phyloP scores from a whole-genome alignment of 495 filamentous ascomycete genomes.

The Echria macrotheca region DNA sequence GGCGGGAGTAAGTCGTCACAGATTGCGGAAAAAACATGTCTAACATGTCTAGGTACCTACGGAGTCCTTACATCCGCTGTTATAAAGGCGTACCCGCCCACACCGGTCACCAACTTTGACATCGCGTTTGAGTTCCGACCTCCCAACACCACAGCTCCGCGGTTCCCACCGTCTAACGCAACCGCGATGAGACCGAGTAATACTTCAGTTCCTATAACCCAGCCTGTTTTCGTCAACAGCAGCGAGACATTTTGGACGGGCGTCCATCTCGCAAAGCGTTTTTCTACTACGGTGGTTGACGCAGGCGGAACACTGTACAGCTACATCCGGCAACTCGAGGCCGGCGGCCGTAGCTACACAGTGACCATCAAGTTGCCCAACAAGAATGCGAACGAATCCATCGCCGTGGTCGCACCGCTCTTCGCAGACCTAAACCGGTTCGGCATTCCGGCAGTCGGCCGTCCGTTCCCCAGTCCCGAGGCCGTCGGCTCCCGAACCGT shows the following conservation, averaged over 20 bases:
- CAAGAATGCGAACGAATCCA: constrained; percentile 15
- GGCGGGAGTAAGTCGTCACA: constrained; percentile 25
- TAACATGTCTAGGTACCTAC: constrained; percentile 36
- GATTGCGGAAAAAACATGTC: no score
- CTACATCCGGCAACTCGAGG: constrained; percentile 26
- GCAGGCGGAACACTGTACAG: constrained; percentile 41
- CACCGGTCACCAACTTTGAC: constrained; percentile 22
- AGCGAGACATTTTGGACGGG: constrained; percentile 45
- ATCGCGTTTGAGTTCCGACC: constrained; percentile 16
- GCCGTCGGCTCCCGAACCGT: background rate
- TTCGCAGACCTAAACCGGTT: constrained; percentile 23
- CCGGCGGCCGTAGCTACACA: constrained; percentile 26
- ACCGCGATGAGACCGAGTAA: background rate
- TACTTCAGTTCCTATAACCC: constrained; percentile 14
- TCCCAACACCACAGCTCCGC: constrained; percentile 23
- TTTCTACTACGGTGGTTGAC: constrained; percentile 29
- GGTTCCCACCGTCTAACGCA: constrained; percentile 1
- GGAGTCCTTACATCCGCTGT: constrained; percentile 48
- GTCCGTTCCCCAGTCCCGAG: constrained; percentile 2
- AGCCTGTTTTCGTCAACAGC: constrained; percentile 9
- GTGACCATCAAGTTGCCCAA: constrained; percentile 22
- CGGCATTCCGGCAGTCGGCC: constrained; percentile 24
- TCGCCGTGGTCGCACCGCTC: constrained; percentile 29
- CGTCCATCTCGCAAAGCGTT: constrained; percentile 36
- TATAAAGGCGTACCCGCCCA: constrained; percentile 35